Evolutionary conservation across 2,329 filamentous ascomycete genomes (phyloP).

Genomic region (Sordariomycetes sp.): DNA sequence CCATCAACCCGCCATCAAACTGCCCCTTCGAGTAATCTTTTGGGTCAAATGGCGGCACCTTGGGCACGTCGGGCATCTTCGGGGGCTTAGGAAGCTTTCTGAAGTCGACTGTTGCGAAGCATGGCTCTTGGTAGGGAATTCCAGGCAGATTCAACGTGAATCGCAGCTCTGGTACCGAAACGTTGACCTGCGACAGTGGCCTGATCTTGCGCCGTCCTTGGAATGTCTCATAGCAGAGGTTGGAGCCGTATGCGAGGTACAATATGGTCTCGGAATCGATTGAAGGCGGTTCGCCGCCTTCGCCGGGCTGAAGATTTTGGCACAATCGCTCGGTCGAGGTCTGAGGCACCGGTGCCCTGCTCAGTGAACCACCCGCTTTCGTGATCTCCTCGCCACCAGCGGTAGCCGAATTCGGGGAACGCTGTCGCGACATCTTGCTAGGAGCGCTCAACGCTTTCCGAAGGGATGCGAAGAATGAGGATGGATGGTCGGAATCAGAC

Average conservation of each 20-base stretch:
- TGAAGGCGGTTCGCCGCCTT: background rate
- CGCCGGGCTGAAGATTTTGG: background rate
- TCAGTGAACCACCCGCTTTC: no score
- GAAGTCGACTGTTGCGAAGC: slow-evolving; percentile 74
- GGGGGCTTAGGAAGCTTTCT: slow-evolving; percentile 40
- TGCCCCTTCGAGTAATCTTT: slow-evolving; percentile 5
- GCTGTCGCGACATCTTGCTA: no score
- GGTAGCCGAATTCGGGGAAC: no score
- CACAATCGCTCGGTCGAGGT: slow-evolving; percentile 3
- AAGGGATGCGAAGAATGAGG: no score
- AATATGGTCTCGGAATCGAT: slow-evolving; percentile 43
- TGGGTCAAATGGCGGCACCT: slow-evolving; percentile 15
- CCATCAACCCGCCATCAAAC: slow-evolving; percentile 79
- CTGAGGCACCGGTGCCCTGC: no score
- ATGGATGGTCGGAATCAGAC: no score
- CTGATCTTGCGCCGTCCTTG: slow-evolving; percentile 67
- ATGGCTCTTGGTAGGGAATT: slow-evolving; percentile 79
- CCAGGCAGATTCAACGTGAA: slow-evolving; percentile 83
- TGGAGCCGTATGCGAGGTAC: slow-evolving; percentile 88
- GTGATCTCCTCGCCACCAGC: no score
- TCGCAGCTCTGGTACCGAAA: slow-evolving; percentile 67
- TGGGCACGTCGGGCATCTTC: slow-evolving; percentile 21
- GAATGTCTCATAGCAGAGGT: slow-evolving; percentile 74
- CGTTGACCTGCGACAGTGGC: slow-evolving; percentile 73
- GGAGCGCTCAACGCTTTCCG: no score